Evolutionary conservation across 108 stramenopile genomes (phyloP), one percentile per base, ranked within the genome.

Genomic region (Cylindrotheca closterium): DNA sequence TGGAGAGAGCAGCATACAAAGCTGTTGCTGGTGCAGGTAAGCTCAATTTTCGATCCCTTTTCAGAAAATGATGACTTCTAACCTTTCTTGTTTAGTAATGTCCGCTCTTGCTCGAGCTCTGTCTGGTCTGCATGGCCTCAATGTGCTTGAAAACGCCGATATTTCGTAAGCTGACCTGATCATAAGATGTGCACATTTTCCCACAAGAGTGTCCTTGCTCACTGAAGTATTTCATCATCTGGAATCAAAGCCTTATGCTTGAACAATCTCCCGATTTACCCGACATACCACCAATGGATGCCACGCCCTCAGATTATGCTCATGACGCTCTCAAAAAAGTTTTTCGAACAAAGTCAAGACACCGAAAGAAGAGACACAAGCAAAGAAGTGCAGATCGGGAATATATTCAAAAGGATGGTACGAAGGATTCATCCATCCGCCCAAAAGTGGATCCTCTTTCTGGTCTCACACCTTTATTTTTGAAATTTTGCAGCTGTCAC

Each of bases 331-430:
- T 91, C 23, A 74, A 80, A 54, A 77, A 69, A 30, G 89, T 80
- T 8, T 87, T 91, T 47, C 69, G 74, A 51, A 81, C 71, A 31
- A 75, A 82, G 18, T 32, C 77, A 18, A 80, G 63, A 55, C 79
- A 75, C 55, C 67, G 63, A 28, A 81, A 74, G 59, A 60, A 57
- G 65, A 66, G 66, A 12, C 72, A 37, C n/a, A 75, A 71, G 45
- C 48, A 52, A 26, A 58, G 60, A 7, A 24, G 37, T 22, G 55
- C 57, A 25, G 83, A 84, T 2, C 81, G 74, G 18, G 65, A 78
- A 10, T 95, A 90, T 53, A 67, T 95, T n/a, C 94, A 92, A 59
- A 75, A 84, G 54, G 89, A 86, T 69, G 90, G n/a, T n/a, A n/a
- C n/a, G n/a, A n/a, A n/a, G n/a, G n/a, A n/a, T n/a, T n/a, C n/a